Percentiles rank a stretch among this genome's conserved stretches.
phyloP scores from a whole-genome alignment of 257 asterid genomes.

The Gentiana dahurica region DNA sequence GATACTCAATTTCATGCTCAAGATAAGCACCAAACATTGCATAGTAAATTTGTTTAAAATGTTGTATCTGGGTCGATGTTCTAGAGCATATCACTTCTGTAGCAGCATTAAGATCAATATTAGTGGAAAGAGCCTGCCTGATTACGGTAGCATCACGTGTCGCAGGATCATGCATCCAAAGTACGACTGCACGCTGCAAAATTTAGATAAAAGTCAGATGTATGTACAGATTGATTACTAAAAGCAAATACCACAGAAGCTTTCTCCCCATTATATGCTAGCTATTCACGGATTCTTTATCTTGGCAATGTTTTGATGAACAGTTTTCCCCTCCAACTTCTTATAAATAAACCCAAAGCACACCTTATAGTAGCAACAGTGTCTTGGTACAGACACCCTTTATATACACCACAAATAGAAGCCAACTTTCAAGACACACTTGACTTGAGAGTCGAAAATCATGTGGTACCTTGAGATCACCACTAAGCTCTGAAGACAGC shows the following conservation, averaged over 20 bases:
- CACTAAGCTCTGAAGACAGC: slow-evolving; percentile 68
- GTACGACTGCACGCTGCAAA: slow-evolving; percentile 61
- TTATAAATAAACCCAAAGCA: too few relatives aligned
- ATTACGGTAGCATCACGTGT: slow-evolving; percentile 69
- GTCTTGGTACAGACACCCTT: too few relatives aligned
- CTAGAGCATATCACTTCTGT: slow-evolving; percentile 95
- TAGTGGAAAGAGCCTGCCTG: slow-evolving; percentile 40
- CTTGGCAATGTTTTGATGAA: too few relatives aligned
- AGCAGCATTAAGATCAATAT: slow-evolving; percentile 49
- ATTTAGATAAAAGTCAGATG: not conserved
- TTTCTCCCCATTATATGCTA: too few relatives aligned
- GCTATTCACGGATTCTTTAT: too few relatives aligned
- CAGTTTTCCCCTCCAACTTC: too few relatives aligned
- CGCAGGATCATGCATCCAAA: slow-evolving; percentile 94
- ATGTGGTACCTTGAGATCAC: slow-evolving; percentile 56
- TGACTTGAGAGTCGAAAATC: too few relatives aligned
- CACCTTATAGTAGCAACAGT: too few relatives aligned
- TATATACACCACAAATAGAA: too few relatives aligned
- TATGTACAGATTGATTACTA: not conserved
- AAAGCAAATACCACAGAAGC: not conserved
- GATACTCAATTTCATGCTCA: slow-evolving; percentile 67
- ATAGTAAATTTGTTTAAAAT: slow-evolving; percentile 56
- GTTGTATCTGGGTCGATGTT: slow-evolving; percentile 73
- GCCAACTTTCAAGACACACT: too few relatives aligned
- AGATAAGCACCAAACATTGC: slow-evolving; percentile 44